Conservation (phyloP, 306 rosid genomes). For the Medicago truncatula region MtrunA17r5.0-ANR NC_053047.1:896501-897000, state of each 20-base stretch:
- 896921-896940: slow-evolving; percentile 62
- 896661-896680: slow-evolving; percentile 88
- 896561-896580: slow-evolving; percentile 77
- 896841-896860: slow-evolving; percentile 96
- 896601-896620: slow-evolving; percentile 66
- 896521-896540: slow-evolving; percentile 97
- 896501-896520: slow-evolving; percentile 94
- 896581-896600: slow-evolving; percentile 69
- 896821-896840: slow-evolving; percentile 98
- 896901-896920: slow-evolving; percentile 98
- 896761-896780: slow-evolving; percentile 92
- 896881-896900: slow-evolving; percentile 92
- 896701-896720: slow-evolving; percentile 88
- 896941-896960: slow-evolving; percentile 42
- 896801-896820: slow-evolving; percentile 99
- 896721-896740: slow-evolving; percentile 99
- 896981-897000: background rate
- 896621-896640: slow-evolving; percentile 92
- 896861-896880: slow-evolving; percentile 98
- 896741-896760: slow-evolving; percentile 95
- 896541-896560: slow-evolving; percentile 99
- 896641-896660: slow-evolving; percentile 85
- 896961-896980: slow-evolving; percentile 13
- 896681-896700: slow-evolving; percentile 92
- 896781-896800: slow-evolving; percentile 95